These are phyloP conservation scores for Nepenthes mirabilis DNA, from an alignment of 148 eudicot species.

Conservation along the genomic window DNA sequence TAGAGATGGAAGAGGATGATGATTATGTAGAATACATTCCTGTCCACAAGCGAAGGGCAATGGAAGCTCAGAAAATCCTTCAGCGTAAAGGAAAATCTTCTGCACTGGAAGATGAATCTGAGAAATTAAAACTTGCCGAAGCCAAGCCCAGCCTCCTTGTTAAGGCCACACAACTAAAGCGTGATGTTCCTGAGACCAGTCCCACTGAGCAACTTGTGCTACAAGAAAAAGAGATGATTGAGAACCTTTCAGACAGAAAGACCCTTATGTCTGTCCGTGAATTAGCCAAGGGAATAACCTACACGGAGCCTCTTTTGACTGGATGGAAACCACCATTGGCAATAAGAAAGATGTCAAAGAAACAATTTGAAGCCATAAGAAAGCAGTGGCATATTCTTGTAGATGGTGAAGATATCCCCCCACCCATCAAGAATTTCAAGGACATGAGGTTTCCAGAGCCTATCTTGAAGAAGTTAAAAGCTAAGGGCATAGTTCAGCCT, in stretches of 20 bases:
- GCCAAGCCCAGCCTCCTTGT: conserved; percentile 58
- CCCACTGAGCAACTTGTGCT: conserved; percentile 50
- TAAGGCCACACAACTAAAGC: conserved; percentile 58
- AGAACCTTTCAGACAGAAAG: conserved; percentile 62
- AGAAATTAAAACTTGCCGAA: conserved; percentile 33
- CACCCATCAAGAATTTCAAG: conserved; percentile 78
- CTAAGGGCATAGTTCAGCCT: conserved; percentile 65
- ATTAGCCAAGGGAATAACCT: conserved; percentile 78
- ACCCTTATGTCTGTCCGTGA: conserved; percentile 77
- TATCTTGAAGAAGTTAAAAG: conserved; percentile 36
- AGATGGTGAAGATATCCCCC: conserved; percentile 73
- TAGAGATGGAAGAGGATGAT: conserved; percentile 56
- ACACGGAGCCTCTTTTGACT: conserved; percentile 58
- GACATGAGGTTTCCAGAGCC: conserved; percentile 81
- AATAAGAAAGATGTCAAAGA: conserved; percentile 52
- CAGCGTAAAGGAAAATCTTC: conserved; percentile 50
- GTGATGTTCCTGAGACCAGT: conserved; percentile 58
- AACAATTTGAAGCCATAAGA: conserved; percentile 41
- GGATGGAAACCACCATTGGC: conserved; percentile 68
- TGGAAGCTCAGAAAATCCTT: conserved; percentile 61
- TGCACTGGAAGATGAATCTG: conserved; percentile 34
- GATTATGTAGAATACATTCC: conserved; percentile 68
- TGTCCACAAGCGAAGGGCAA: conserved; percentile 64
- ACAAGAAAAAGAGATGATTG: conserved; percentile 84
- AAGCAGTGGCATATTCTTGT: conserved; percentile 86